Base-by-base conservation (phyloP, 495 filamentous ascomycete genomes). In the Aspergillus wentii region DNA sequence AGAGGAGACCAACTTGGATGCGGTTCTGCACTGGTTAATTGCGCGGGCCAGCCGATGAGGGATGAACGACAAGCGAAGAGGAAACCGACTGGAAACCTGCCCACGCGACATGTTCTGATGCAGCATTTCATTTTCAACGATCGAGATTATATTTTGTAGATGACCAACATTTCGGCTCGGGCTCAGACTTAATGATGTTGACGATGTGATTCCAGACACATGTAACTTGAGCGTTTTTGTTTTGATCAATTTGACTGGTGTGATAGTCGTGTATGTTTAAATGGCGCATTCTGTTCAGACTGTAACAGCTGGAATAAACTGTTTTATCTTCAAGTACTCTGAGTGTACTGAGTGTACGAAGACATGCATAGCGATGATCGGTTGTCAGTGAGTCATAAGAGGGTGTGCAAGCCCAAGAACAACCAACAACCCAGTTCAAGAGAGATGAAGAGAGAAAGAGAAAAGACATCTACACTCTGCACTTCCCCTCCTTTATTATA, bases 1-100 rank as follows among this genome's bases (percentile, higher is more conserved):
- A 58, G 91, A 98, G 58, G 92, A 98, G 66, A 96, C 91, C 21
- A 98, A 98, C 63, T 77, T 98, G 47, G 92, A 98, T 61, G 92
- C 90, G 4, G 92, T 98, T 25, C 63, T 98, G 54, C 86, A 95
- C 56, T 98, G 94, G 91, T 68, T 98, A 59, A 89, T 98, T 63
- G 90, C 88, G 34, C 82, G 85, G 40, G 79, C 90, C 41, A 86
- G 78, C 61, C 54, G 62, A 46, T 66, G 36, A 59, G n/a, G n/a
- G n/a, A n/a, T n/a, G n/a, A n/a, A n/a, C n/a, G n/a, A n/a, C n/a
- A n/a, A n/a, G n/a, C n/a, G n/a, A n/a, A n/a, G n/a, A n/a, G n/a
- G n/a, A n/a, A n/a, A n/a, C n/a, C n/a, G n/a, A n/a, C n/a, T n/a
- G n/a, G n/a, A n/a, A n/a, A n/a, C n/a, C n/a, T n/a, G n/a, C n/a